These are phyloP conservation scores for Yamadazyma laniorum DNA, from an alignment of 805 yeast species.

Conservation along the genomic window DNA sequence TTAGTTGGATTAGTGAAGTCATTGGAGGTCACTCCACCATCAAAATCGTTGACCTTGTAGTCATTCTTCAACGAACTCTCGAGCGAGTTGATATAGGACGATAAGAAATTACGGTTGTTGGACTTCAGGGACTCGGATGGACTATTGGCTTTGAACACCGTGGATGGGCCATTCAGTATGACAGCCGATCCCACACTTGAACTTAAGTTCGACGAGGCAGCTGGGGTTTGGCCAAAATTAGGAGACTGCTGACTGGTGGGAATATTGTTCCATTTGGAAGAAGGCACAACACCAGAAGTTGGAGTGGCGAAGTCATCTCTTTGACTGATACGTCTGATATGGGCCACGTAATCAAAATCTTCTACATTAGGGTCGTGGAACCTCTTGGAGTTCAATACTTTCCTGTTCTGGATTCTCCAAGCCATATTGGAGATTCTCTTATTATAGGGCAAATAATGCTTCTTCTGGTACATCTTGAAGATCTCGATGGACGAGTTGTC, in stretches of 20 bases:
- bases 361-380: constrained; percentile 30
- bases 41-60: constrained; percentile 11
- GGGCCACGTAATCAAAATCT: constrained; percentile 47
- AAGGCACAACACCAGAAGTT: background rate
- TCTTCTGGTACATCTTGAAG: constrained; percentile 41
- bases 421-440: constrained; percentile 43
- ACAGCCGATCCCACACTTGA: background rate
- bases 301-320: constrained; percentile 23
- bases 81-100: constrained; percentile 38
- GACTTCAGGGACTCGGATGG: constrained; percentile 15
- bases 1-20: background rate
- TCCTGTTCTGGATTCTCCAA: constrained; percentile 44
- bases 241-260: constrained; percentile 2
- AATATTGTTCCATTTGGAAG: background rate
- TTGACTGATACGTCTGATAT: constrained; percentile 41
- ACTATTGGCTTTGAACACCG: background rate
- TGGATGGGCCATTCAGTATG: too few relatives aligned
- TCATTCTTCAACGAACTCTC: constrained; percentile 36
- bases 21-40: background rate
- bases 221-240: background rate
- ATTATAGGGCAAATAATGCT: constrained; percentile 41
- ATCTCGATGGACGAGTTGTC: constrained; percentile 39
- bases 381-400: constrained; percentile 14
- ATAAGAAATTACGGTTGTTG: constrained; percentile 24
- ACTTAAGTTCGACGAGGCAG: background rate